Base-by-base conservation (phyloP, 2,329 filamentous ascomycete genomes). In the Fusarium praegraminearum region DNA sequence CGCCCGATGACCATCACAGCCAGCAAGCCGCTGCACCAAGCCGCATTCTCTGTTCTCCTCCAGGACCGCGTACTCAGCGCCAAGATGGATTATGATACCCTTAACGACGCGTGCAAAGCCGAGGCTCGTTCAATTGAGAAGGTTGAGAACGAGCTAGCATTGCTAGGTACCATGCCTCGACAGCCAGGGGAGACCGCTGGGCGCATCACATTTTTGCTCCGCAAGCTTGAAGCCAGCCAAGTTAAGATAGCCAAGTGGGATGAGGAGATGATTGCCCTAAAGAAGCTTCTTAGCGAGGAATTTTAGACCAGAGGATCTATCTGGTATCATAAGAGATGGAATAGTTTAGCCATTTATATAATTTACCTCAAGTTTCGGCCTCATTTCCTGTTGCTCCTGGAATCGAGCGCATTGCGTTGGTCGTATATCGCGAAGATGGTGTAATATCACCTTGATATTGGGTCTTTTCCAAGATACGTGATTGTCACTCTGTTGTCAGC, bases 21-120 rank as follows among this genome's bases (percentile, higher is more conserved):
- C 0, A 94, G 94, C 24, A 93, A 93, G 76, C 94, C 95, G 0
- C 91, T 98, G 28, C 97, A 95, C 79, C 89, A 90, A 61, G 89
- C 94, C 2, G 94, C 94, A 0, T 98, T 98, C 81, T 85, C 86
- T 63, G 84, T 87, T 38, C 82, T 98, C 38, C 86, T 89, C 0
- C 81, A 87, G 46, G 94, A 98, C 76, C 83, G 85, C 9, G 93
- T 93, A 1, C 83, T 98, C 43, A 85, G 86, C 43, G 90, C 91
- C 36, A 88, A 90, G 69, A 87, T 98, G 78, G 90, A 93, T 74
- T 82, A 97, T 13, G 87, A 88, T 1, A 84, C 94, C 20, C 75
- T 97, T 24, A 85, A 83, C 0, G 90, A 95, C 76, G 81, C 92
- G 59, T 88, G 89, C 26, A 90, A 90, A 74, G 86, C 88, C 5